These are phyloP conservation scores for Microdochium paspali DNA, from an alignment of 2,329 filamentous ascomycete species.

Conservation along the genomic window DNA sequence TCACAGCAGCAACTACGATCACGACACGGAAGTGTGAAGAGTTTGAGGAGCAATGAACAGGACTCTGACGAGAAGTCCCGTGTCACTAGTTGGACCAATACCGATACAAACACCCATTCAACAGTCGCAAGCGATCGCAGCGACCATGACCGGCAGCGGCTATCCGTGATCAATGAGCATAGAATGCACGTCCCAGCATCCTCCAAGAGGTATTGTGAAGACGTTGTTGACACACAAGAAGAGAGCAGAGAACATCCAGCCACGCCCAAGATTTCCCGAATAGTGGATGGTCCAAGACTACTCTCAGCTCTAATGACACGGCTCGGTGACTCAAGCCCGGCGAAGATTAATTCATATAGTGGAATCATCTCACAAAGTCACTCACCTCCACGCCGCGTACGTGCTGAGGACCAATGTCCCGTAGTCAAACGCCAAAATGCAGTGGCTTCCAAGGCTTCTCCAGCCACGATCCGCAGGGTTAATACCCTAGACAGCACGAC, in stretches of 20 bases:
- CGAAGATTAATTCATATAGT: constrained; percentile 8
- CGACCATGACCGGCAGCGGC: constrained; percentile 43
- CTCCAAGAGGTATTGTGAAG: no score
- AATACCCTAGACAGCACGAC: not conserved
- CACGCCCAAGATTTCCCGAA: not conserved
- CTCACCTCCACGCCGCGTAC: no score
- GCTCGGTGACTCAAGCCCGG: constrained; percentile 27
- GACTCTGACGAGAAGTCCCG: constrained; percentile 46
- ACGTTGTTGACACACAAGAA: no score
- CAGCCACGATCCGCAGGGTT: constrained; percentile 2
- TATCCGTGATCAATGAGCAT: constrained; percentile 57
- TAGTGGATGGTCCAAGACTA: constrained; percentile 47
- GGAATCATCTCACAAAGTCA: constrained; percentile 10
- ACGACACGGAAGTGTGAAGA: constrained; percentile 45
- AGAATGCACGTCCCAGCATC: constrained; percentile 32
- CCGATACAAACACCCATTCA: constrained; percentile 45
- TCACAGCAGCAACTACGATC: constrained; percentile 38
- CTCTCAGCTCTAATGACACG: constrained; percentile 57
- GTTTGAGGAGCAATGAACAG: constrained; percentile 28
- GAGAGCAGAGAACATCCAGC: constrained; percentile 2
- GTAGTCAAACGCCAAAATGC: not conserved
- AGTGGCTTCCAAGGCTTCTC: not conserved
- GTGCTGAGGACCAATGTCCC: no score
- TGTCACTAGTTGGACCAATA: constrained; percentile 65
- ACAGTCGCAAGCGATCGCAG: constrained; percentile 27